Evolutionary conservation across 2,329 filamentous ascomycete species (phyloP).

Genomic region (Dryadomyces quercus-mongolicae): DNA sequence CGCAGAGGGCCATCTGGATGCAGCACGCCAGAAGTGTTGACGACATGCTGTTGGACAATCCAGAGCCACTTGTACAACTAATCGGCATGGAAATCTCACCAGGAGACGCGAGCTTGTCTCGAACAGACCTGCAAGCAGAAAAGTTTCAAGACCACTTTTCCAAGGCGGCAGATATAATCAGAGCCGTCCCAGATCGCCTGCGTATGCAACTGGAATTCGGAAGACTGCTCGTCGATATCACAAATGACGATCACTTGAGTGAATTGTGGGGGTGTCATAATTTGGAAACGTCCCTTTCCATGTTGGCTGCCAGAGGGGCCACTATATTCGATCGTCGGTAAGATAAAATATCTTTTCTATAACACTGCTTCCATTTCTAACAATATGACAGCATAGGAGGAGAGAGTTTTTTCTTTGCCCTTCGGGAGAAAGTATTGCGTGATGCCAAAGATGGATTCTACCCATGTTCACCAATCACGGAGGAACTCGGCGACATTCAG

Average conservation of each 20-base stretch:
- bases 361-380: background rate
- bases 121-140: background rate
- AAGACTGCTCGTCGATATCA: background rate
- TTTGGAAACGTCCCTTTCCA: background rate
- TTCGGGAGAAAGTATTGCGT: conserved; percentile 1
- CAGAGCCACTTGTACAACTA: background rate
- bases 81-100: background rate
- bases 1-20: background rate
- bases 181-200: background rate
- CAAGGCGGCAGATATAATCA: background rate
- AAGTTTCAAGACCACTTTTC: background rate
- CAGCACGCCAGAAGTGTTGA: background rate
- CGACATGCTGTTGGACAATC: background rate
- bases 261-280: no score
- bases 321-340: background rate
- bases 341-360: background rate
- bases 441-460: conserved; percentile 2
- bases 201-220: background rate
- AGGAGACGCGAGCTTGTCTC: background rate
- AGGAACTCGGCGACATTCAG: conserved; percentile 5
- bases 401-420: background rate
- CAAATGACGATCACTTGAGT: background rate
- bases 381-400: conserved; percentile 1
- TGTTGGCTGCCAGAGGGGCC: background rate
- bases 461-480: conserved; percentile 4